Evolutionary conservation across 2,329 filamentous ascomycete species (phyloP).

Genomic region (Colletotrichum incanum): DNA sequence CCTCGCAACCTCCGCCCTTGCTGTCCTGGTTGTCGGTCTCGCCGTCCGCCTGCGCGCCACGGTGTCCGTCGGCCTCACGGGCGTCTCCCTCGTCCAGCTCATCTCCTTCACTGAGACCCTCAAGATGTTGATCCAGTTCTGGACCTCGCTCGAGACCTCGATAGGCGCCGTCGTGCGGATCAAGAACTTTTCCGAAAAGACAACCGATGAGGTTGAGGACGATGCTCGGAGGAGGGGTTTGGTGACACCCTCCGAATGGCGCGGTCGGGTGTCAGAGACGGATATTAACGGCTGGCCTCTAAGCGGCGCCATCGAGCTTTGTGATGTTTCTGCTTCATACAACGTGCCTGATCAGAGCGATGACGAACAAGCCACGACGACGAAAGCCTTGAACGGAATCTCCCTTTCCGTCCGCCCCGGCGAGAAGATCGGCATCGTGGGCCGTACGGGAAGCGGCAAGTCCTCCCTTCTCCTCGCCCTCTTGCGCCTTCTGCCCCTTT

Average conservation of each 20-base stretch:
- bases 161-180: constrained; percentile 50
- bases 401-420: constrained; percentile 49
- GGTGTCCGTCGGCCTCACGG: constrained; percentile 43
- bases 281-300: constrained; percentile 53
- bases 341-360: constrained; percentile 1
- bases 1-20: constrained; percentile 63
- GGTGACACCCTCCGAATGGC: neutral
- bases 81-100: constrained; percentile 51
- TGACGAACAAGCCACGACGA: constrained; percentile 44
- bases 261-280: neutral
- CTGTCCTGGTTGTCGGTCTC: constrained; percentile 62
- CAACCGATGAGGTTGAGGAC: constrained; percentile 49
- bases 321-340: constrained; percentile 43
- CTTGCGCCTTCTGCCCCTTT: constrained; percentile 63
- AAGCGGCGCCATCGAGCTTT: constrained; percentile 52
- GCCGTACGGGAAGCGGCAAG: constrained; percentile 52
- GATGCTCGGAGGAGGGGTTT: neutral
- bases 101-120: constrained; percentile 53
- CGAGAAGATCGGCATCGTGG: constrained; percentile 55
- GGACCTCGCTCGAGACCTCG: constrained; percentile 51
- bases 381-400: constrained; percentile 58
- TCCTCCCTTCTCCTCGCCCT: constrained; percentile 51
- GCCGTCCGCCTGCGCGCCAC: constrained; percentile 52
- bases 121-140: constrained; percentile 54
- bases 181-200: constrained; percentile 49